Evolutionary conservation across 2,329 filamentous ascomycete species (phyloP).

Genomic region (Phaeophleospora eucalypticola): DNA sequence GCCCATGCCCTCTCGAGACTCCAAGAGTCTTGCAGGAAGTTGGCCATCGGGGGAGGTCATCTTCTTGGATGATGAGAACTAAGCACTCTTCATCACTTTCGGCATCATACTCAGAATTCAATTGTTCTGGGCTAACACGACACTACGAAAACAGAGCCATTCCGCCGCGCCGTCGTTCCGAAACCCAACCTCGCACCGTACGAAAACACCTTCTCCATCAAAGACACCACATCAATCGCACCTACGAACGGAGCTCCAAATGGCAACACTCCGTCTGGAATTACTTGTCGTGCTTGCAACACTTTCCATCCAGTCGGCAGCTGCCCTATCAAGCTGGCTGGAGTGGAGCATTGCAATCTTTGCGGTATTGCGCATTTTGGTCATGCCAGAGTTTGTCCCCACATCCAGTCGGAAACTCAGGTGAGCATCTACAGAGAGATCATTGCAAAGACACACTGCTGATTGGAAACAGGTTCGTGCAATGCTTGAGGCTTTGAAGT

Average conservation of each 20-base stretch:
- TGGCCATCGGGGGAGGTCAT: not conserved
- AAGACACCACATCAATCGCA: too few relatives aligned
- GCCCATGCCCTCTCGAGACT: not conserved
- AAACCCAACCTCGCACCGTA: constrained; percentile 1
- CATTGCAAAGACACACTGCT: not conserved
- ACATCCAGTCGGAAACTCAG: constrained; percentile 56
- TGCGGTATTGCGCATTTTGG: constrained; percentile 62
- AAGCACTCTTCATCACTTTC: not conserved
- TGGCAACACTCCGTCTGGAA: constrained; percentile 5
- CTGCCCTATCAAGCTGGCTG: constrained; percentile 58
- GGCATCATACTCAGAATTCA: not conserved
- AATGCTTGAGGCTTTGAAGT: constrained; percentile 61
- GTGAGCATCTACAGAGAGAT: constrained; percentile 11
- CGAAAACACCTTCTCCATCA: not conserved
- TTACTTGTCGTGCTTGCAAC: constrained; percentile 53
- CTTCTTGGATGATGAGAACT: not conserved
- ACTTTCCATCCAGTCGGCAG: constrained; percentile 53
- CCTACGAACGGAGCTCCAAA: not conserved
- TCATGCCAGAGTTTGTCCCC: constrained; percentile 54
- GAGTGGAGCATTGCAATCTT: constrained; percentile 59
- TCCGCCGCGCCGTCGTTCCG: constrained; percentile 18
- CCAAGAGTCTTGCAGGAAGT: not conserved
- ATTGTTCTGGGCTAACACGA: constrained; percentile 1
- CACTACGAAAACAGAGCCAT: constrained; percentile 12
- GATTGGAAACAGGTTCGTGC: constrained; percentile 50